Evolutionary conservation across 2,329 filamentous ascomycete genomes (phyloP), one percentile per base, ranked within the genome.

Genomic region (Ceratocystis alfenasii): DNA sequence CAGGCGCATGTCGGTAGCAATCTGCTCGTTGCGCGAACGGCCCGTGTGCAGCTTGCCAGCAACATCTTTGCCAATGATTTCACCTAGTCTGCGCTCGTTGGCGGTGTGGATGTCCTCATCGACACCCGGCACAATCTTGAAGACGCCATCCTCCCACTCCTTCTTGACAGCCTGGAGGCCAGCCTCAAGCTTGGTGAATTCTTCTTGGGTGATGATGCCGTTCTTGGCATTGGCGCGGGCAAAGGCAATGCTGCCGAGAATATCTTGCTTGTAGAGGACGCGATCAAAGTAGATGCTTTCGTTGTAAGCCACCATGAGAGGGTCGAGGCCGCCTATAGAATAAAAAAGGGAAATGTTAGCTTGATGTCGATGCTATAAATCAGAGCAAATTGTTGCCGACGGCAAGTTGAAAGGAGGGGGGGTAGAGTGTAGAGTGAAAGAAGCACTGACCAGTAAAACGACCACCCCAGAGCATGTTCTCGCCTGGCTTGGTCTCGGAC

Each of bases 1-100:
- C 74, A 96, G 79, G 68, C 90, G 86, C 88, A 96, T 93, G 72
- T 95, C 90, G 25, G 87, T 92, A 61, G 87, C 90, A 66, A 95
- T 85, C 77, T 96, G 91, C 76, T 96, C 91, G 73, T 96, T 96
- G 71, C 91, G 83, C 74, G 87, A 92, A 64, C 92, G 87, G 55
- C 87, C 87, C 2, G 91, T 96, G 76, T 96, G 92, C 67, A 96
- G 83, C 78, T 96, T 96, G 28, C 92, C 90, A 0, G 87, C 90
- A 66, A 88, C 85, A 30, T 91, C 84, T 75, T 88, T 92, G 72
- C 91, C 90, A 69, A 96, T 92, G 69, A 96, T 82, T 78, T 96
- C 91, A 63, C 89, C 87, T 1, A 90, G 76, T 1, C 87, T 82
- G 65, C 87, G 84, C 76, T 88, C 86, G 70, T 88, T 88, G 66